Evolutionary conservation across 106 monocot species (phyloP), one percentile per base, ranked within the genome.

Genomic region (Allium fistulosum): DNA sequence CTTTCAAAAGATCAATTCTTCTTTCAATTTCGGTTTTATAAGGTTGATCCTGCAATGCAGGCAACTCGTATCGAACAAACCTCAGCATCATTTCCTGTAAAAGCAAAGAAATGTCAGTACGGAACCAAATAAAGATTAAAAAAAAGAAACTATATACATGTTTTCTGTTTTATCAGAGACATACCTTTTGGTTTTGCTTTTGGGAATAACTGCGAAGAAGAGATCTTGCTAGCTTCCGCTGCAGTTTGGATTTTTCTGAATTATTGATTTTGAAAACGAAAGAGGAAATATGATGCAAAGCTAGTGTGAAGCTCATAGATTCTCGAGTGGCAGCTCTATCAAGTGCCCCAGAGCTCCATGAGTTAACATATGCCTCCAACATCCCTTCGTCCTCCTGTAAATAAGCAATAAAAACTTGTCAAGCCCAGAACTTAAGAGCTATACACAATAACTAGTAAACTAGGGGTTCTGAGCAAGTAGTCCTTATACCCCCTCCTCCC

Each of bases 301-400:
- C 93, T 63, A 99, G 26, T 10, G 60, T 71, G 65, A 87, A 99
- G 62, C 80, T 66, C 61, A 87, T 59, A 2, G 92, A 85, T 69
- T 80, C 81, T 52, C 90, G 73, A 52, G 68, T 13, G 22, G 77
- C 68, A 71, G 97, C 97, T 78, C 73, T 82, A 68, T 99, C 87
- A 49, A 99, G 87, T 18, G 64, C 69, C 15, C 87, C 97, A 64
- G 87, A 84, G 22, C 65, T 77, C 97, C 89, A 99, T 63, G 92
- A 82, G 69, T 87, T 89, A 28, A 63, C 75, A 80, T 93, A 93
- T 47, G 92, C 87, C 78, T 93, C 84, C 75, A 93, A 71, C 62
- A 99, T 87, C 51, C 46, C 79, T 63, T 85, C 97, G 69, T 92
- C 67, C n/a, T 87, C 81, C 97, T 99, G 76, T 37, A 76, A 52